Evolutionary conservation across 768 basidiomycete species (phyloP).

Genomic region (Lentinula edodes): DNA sequence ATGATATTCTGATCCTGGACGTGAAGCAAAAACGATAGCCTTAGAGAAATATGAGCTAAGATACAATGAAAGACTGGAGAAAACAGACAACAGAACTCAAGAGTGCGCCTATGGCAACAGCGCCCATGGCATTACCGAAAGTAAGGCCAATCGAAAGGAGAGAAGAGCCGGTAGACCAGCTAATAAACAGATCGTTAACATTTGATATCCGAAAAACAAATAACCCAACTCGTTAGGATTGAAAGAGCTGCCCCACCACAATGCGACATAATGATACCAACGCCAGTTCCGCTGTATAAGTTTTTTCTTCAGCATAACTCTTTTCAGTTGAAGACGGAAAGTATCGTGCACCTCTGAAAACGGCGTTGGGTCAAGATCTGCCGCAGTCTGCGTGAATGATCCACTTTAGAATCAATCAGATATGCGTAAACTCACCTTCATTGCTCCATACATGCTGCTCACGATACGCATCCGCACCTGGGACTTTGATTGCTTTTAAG

Average conservation of each 20-base stretch:
- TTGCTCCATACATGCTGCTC: slow-evolving; percentile 2
- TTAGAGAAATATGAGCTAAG: background rate
- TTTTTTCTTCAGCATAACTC: background rate
- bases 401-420: background rate
- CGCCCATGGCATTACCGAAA: slow-evolving; percentile 17
- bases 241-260: slow-evolving; percentile 4
- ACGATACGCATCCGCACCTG: background rate
- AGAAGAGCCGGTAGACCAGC: slow-evolving; percentile 16
- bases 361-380: slow-evolving; percentile 2
- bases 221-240: background rate
- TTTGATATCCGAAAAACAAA: background rate
- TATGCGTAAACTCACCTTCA: background rate
- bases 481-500: background rate
- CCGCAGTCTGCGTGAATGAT: background rate
- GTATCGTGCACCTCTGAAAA: background rate
- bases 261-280: slow-evolving; percentile 1
- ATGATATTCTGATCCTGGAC: slow-evolving; percentile 15
- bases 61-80: background rate
- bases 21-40: slow-evolving; percentile 14
- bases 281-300: background rate
- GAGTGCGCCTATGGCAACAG: slow-evolving; percentile 14
- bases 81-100: slow-evolving; percentile 8
- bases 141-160: slow-evolving; percentile 17
- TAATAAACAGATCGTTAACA: background rate
- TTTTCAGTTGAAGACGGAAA: background rate